Percentiles rank a stretch among this genome's conserved stretches.
Conservation (phyloP, 768 basidiomycete genomes). For the Sporobolomyces pararoseus region DNA sequence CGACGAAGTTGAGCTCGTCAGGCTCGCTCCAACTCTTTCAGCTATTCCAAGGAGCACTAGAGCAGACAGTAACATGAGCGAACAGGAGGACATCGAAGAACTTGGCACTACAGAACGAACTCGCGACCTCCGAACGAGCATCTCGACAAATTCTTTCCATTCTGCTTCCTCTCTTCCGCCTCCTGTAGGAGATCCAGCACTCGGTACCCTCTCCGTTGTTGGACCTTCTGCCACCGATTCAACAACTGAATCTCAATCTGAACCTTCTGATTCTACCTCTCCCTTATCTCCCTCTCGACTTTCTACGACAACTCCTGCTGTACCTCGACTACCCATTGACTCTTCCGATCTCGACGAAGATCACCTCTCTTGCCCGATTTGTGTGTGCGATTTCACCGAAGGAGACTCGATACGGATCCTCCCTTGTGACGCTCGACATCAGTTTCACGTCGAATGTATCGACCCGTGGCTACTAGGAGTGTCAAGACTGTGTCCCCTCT, state of each 20-base stretch:
- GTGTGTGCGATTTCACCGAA: constrained; percentile 87
- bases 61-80: not conserved
- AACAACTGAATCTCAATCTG: not conserved
- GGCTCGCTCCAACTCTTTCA: not conserved
- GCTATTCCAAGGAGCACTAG: not conserved
- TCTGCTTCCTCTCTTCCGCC: not conserved
- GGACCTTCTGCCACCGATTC: not conserved
- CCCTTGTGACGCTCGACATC: constrained; percentile 85
- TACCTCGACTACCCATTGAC: not conserved
- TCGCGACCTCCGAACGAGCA: not conserved
- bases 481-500: constrained; percentile 85
- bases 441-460: constrained; percentile 83
- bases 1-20: constrained; percentile 13
- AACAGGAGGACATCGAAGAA: not conserved
- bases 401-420: constrained; percentile 86
- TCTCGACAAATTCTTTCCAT: not conserved
- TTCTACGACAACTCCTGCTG: not conserved
- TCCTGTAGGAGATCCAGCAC: not conserved
- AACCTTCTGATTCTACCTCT: not conserved
- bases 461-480: constrained; percentile 90
- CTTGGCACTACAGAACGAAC: not conserved
- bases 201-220: not conserved
- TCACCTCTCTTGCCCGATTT: constrained; percentile 71
- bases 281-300: not conserved
- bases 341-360: not conserved